Evolutionary conservation across 2,329 filamentous ascomycete genomes (phyloP), one percentile per base, ranked within the genome.

Genomic region (Ophiocordyceps camponoti-floridani): DNA sequence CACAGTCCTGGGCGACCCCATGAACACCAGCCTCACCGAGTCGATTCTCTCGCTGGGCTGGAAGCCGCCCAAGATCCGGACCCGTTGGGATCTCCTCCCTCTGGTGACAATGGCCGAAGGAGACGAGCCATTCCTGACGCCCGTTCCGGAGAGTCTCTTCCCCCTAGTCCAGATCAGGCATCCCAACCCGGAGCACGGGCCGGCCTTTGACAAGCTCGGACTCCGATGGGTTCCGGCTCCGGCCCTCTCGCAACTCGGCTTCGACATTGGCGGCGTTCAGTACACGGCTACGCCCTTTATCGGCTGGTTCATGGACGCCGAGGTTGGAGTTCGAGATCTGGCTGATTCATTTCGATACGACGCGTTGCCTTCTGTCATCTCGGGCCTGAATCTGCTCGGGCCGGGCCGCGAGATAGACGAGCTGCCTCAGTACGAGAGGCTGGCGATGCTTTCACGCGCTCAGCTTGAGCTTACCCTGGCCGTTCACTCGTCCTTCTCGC

Each of bases 281-380:
- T 45, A 45, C 23, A 45, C 44, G n/a, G 44, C 38, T 3, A 42
- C 44, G 3, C 44, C 44, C 19, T 45, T 45, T 30, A 45, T 45
- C 40, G 44, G 44, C 40, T 45, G 44, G 44, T 45, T 45, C 44
- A 45, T 45, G 44, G 44, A 45, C 40, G 44, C 44, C 9, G 44
- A 45, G 18, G 42, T 45, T 14, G 44, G 44, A 12, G 44, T 45
- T 0, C 19, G 44, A 14, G 40, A 45, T n/a, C 44, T 45, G 4
- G 44, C 40, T 23, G 44, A 45, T 33, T 40, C 40, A n/a, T 45
- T 45, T 31, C 44, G 40, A 9, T 45, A 45, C 41, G 18, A 45
- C 16, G 44, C 31, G 4, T 16, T 45, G 12, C 44, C 44, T 5
- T 42, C 40, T 7, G 19, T 45, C 30, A 40, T 42, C 31, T 35